phyloP scores from a whole-genome alignment of 257 asterid genomes.

The Solanum sejunctum region DNA sequence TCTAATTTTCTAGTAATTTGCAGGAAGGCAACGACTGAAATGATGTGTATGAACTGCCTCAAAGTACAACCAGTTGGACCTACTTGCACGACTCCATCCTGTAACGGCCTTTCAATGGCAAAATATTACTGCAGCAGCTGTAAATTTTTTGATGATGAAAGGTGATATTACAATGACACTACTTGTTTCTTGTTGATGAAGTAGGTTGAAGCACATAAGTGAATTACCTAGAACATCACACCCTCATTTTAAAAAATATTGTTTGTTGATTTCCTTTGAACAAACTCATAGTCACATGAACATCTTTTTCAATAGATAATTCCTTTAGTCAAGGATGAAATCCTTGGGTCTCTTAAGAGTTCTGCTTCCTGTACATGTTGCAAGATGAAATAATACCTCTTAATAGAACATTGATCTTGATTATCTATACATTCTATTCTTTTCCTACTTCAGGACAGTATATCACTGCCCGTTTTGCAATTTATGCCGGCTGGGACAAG shows the following conservation, averaged over 20 bases:
- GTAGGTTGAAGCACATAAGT: neutral
- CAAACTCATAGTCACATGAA: neutral
- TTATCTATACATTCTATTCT: neutral
- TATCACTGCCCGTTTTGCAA: conserved; percentile 98
- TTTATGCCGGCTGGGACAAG: conserved; percentile 87
- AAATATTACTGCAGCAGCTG: conserved; percentile 94
- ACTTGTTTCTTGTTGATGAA: neutral
- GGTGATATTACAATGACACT: conserved; percentile 22
- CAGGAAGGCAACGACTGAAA: conserved; percentile 96
- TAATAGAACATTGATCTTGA: neutral
- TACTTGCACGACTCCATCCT: conserved; percentile 61
- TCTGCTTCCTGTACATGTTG: neutral
- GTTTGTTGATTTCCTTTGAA: neutral
- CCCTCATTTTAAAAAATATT: neutral
- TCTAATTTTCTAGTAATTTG: conserved; percentile 4
- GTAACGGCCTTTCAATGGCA: conserved; percentile 74
- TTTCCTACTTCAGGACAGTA: conserved; percentile 48
- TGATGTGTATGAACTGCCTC: conserved; percentile 96
- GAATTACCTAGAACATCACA: neutral
- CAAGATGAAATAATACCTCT: neutral
- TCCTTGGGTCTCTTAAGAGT: neutral
- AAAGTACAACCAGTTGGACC: conserved; percentile 84
- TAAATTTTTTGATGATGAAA: conserved; percentile 90
- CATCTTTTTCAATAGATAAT: neutral
- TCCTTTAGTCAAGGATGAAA: neutral